A percentile compares a stretch with the other conserved stretches of the same genome.
These are phyloP conservation scores for Aquilaria sinensis DNA, from an alignment of 345 rosid species.

Conservation along the genomic window DNA sequence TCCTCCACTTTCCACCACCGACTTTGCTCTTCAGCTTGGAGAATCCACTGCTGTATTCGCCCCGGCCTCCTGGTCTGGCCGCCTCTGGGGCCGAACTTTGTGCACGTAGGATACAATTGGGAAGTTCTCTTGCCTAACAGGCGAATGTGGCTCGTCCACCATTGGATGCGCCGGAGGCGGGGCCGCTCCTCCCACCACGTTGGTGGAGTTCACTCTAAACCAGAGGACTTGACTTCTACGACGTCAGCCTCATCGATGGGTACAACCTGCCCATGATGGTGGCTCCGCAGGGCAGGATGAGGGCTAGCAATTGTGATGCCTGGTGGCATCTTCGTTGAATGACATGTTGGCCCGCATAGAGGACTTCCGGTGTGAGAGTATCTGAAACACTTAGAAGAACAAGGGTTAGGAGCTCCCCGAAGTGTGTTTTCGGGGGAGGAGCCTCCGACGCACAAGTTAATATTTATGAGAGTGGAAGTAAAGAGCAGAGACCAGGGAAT, in stretches of 20 bases:
- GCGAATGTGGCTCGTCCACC: slow-evolving; percentile 51
- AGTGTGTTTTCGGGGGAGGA: too few relatives aligned
- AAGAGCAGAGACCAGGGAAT: too few relatives aligned
- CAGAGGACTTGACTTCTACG: slow-evolving; percentile 47
- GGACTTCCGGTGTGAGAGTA: too few relatives aligned
- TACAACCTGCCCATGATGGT: slow-evolving; percentile 60
- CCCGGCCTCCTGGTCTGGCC: slow-evolving; percentile 59
- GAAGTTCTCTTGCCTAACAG: slow-evolving; percentile 51
- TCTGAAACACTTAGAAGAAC: too few relatives aligned
- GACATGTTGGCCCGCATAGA: too few relatives aligned
- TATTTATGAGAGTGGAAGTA: too few relatives aligned
- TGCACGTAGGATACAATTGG: slow-evolving; percentile 52
- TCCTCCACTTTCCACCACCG: too few relatives aligned
- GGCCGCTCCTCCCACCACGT: slow-evolving; percentile 50
- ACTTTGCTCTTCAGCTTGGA: slow-evolving; percentile 43
- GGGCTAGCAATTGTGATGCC: too few relatives aligned
- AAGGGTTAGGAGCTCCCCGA: too few relatives aligned
- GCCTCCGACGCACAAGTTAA: too few relatives aligned
- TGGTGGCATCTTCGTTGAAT: too few relatives aligned
- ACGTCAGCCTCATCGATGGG: too few relatives aligned
- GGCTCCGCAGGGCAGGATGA: slow-evolving; percentile 36
- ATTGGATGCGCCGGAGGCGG: slow-evolving; percentile 47
- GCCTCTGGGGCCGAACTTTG: slow-evolving; percentile 63
- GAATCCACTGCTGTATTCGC: slow-evolving; percentile 28
- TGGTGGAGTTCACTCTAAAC: slow-evolving; percentile 54